These are phyloP conservation scores for Artemisia annua DNA, from an alignment of 129 eudicot genomes.

Conservation along the genomic window DNA sequence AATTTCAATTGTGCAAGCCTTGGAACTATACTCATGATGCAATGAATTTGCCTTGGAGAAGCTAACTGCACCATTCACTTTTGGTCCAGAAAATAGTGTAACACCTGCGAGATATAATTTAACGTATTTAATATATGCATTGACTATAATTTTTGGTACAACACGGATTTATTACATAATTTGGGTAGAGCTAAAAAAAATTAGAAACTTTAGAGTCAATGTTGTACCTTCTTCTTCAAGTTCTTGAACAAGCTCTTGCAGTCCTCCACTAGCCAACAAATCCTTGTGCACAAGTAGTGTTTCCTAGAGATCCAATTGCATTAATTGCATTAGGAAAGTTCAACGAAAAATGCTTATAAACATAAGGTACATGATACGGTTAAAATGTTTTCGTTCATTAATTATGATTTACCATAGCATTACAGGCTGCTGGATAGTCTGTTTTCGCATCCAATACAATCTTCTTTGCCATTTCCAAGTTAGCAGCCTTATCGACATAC, in stretches of 20 bases:
- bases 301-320: slow-evolving; percentile 47
- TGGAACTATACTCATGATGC: slow-evolving; percentile 71
- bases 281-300: slow-evolving; percentile 90
- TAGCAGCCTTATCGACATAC: slow-evolving; percentile 77
- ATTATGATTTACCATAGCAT: slow-evolving; percentile 66
- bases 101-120: slow-evolving; percentile 55
- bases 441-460: slow-evolving; percentile 73
- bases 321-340: slow-evolving; percentile 11
- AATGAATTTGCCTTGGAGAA: slow-evolving; percentile 56
- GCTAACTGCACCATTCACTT: slow-evolving; percentile 49
- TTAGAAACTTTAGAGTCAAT: not conserved
- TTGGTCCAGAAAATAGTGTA: slow-evolving; percentile 76
- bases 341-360: not conserved
- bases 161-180: slow-evolving; percentile 7
- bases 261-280: slow-evolving; percentile 47
- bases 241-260: slow-evolving; percentile 57
- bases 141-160: not conserved
- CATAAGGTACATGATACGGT: not conserved
- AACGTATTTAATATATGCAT: not conserved
- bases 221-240: slow-evolving; percentile 64
- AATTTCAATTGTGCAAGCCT: slow-evolving; percentile 81
- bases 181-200: not conserved
- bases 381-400: not conserved
- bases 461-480: slow-evolving; percentile 75
- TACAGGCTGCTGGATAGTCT: slow-evolving; percentile 98